Evolutionary conservation across 805 yeast species (phyloP).

Genomic region (Starmerella floris): DNA sequence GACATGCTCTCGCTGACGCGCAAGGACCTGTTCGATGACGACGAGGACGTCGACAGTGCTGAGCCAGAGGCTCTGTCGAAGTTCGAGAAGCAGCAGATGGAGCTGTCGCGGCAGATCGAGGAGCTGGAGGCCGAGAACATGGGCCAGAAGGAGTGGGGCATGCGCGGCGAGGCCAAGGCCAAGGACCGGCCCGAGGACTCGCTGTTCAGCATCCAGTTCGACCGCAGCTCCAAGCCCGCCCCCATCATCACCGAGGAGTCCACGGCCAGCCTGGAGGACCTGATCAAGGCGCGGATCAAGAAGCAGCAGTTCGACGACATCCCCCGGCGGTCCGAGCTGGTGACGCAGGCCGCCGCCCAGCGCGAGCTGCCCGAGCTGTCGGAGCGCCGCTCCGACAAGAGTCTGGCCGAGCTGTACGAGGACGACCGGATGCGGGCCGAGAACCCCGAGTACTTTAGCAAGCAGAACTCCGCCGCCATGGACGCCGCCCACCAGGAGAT

Average conservation of each 20-base stretch:
- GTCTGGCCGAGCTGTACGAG: conserved; percentile 84
- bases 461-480: conserved; percentile 48
- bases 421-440: conserved; percentile 46
- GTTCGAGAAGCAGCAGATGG: conserved; percentile 70
- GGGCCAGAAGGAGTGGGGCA: conserved; percentile 84
- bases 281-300: conserved; percentile 70
- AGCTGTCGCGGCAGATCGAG: conserved; percentile 62
- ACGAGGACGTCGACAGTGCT: conserved; percentile 48
- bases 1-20: conserved; percentile 25
- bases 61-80: conserved; percentile 44
- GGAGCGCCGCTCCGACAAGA: conserved; percentile 72
- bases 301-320: conserved; percentile 71
- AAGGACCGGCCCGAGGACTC: conserved; percentile 76
- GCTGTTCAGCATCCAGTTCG: conserved; percentile 70
- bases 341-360: conserved; percentile 21
- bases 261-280: conserved; percentile 75
- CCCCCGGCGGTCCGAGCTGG: conserved; percentile 43
- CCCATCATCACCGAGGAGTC: conserved; percentile 86
- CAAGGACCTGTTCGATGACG: conserved; percentile 34
- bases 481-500: conserved; percentile 69
- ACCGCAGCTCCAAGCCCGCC: conserved; percentile 86
- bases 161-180: conserved; percentile 83
- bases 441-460: conserved; percentile 32
- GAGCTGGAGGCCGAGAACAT: conserved; percentile 74
- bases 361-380: conserved; percentile 47